phyloP scores from a whole-genome alignment of 331 rosid species.

The Pyracantha coccinea region DNA sequence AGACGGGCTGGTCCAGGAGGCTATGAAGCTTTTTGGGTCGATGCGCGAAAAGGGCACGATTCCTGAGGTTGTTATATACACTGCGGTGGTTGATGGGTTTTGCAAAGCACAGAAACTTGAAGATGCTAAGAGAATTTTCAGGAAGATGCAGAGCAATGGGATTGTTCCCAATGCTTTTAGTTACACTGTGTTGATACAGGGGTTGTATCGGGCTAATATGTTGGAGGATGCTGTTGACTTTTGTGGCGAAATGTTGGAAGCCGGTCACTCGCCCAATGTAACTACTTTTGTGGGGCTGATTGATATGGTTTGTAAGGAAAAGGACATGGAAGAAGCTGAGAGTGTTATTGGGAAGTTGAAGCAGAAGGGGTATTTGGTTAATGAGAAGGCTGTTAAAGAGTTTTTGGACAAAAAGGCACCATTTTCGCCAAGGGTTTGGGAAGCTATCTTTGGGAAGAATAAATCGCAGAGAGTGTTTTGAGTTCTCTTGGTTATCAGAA shows the following conservation, averaged over 20 bases:
- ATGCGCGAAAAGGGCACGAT: slow-evolving; percentile 91
- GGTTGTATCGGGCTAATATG: slow-evolving; percentile 41
- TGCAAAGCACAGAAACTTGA: slow-evolving; percentile 63
- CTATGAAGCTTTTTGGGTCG: slow-evolving; percentile 76
- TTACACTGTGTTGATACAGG: slow-evolving; percentile 64
- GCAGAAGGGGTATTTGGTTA: slow-evolving; percentile 52
- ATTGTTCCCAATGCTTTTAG: slow-evolving; percentile 78
- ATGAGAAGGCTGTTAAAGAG: slow-evolving; percentile 67
- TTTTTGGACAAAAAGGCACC: slow-evolving; percentile 62
- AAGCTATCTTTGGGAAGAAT: slow-evolving; percentile 74
- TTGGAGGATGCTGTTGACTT: slow-evolving; percentile 52
- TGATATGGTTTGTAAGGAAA: slow-evolving; percentile 51
- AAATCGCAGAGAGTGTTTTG: slow-evolving; percentile 33
- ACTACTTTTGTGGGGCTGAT: slow-evolving; percentile 62
- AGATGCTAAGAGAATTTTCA: slow-evolving; percentile 67
- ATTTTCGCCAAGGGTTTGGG: slow-evolving; percentile 54
- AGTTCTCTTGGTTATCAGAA: slow-evolving; percentile 3
- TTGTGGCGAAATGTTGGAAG: slow-evolving; percentile 76
- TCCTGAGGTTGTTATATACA: slow-evolving; percentile 85
- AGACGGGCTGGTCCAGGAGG: slow-evolving; percentile 89
- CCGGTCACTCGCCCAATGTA: slow-evolving; percentile 70
- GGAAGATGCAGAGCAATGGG: slow-evolving; percentile 81
- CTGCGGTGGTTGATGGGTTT: slow-evolving; percentile 87
- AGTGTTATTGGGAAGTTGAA: slow-evolving; percentile 40
- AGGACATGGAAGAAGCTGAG: slow-evolving; percentile 58